Evolutionary conservation across 2,329 filamentous ascomycete genomes (phyloP).

Genomic region (Sclerotinia trifoliorum): DNA sequence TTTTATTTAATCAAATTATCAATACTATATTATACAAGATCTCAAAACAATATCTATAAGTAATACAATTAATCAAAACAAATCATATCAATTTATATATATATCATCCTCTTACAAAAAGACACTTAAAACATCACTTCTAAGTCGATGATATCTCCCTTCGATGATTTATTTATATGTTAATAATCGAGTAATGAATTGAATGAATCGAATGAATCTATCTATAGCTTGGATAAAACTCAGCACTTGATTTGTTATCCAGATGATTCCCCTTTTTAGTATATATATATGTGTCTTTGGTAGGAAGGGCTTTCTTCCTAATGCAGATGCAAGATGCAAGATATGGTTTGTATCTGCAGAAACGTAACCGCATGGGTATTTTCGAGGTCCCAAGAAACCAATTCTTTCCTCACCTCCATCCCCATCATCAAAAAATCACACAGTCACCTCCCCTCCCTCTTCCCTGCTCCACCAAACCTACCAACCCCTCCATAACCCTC

Average conservation of each 20-base stretch:
- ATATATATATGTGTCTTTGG: background rate
- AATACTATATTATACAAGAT: no score
- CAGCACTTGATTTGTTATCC: conserved; percentile 16
- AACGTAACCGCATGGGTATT: no score
- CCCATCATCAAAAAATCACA: background rate
- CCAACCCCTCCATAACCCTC: conserved; percentile 18
- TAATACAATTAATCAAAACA: no score
- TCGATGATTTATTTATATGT: no score
- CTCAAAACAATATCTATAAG: no score
- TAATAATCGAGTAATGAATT: no score
- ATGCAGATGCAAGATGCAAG: background rate
- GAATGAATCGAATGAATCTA: background rate
- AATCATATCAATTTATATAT: no score
- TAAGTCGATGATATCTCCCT: no score
- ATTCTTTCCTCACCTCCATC: background rate
- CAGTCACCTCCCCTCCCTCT: background rate
- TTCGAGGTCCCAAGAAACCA: background rate
- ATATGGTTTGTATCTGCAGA: background rate
- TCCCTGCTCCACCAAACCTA: background rate
- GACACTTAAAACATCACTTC: no score
- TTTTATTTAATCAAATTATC: no score
- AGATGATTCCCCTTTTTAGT: background rate
- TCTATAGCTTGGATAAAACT: background rate
- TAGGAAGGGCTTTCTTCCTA: background rate
- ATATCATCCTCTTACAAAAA: no score